Evolutionary conservation across 1,284 basidiomycete genomes (phyloP), one percentile per base, ranked within the genome.

Genomic region (Tylopilus sp.): DNA sequence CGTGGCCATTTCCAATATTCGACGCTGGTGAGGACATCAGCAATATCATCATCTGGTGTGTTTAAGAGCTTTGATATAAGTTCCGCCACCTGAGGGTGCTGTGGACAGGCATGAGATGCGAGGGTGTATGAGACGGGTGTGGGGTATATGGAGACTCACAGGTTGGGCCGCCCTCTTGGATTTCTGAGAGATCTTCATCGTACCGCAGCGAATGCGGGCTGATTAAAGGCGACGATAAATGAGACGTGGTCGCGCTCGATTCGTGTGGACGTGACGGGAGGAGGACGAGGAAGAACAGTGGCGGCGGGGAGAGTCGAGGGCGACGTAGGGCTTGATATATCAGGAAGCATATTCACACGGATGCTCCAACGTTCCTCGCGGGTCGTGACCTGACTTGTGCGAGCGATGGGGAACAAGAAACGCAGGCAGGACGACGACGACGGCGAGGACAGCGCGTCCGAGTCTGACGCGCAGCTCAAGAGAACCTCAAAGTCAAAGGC

Each of bases 1-100:
- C 97, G 82, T 25, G 95, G 92, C 88, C 92, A 99, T 69, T 82
- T 86, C 97, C 97, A 99, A 15, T 74, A 69, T 57, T 86, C 81
- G 59, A 91, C 84, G 55, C 77, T 69, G 37, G 76, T 71, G 40
- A 93, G 75, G 50, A 82, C 76, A 49, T 79, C 72, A 2, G 82
- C 71, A 16, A 92, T 71, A 57, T 87, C 79, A 44, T 89, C 79
- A 49, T 80, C 81, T 6, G 80, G 71, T 5, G 82, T 84, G 53
- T 74, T 75, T 40, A 81, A 60, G n/a, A 91, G 74, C 57, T 76
- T 85, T 48, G 73, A 71, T 56, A 92, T 87, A 57, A 92, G 79
- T 62, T 86, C 82, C 57, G 78, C 79, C 48, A 92, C 81, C 67
- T 85, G 85, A 49, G 85, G 80, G 56, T 85, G 85, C 89, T 91